Evolutionary conservation across 768 basidiomycete species (phyloP).

Genomic region (Leccinellum rugosiceps): DNA sequence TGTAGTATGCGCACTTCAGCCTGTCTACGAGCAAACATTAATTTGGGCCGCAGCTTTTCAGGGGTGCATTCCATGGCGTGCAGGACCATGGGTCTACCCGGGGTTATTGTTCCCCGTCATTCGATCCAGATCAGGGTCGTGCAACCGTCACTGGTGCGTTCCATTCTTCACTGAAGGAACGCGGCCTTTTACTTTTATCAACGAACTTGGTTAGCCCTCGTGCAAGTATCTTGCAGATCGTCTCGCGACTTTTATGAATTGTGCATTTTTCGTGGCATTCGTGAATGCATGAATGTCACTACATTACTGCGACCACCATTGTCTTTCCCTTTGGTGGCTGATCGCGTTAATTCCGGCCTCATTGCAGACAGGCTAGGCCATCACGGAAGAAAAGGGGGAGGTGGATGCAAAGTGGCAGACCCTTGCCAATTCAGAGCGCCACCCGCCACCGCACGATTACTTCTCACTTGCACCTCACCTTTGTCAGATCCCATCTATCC

Average conservation of each 20-base stretch:
- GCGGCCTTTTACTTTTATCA: conserved; percentile 2
- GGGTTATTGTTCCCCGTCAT: background rate
- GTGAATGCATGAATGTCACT: conserved; percentile 2
- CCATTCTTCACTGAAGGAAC: conserved; percentile 5
- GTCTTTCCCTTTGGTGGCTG: background rate
- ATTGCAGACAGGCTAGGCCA: conserved; percentile 14
- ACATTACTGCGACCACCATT: conserved; percentile 6
- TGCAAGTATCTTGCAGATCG: conserved; percentile 7
- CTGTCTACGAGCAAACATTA: background rate
- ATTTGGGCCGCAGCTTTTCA: background rate
- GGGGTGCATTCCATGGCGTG: background rate
- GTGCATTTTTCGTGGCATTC: conserved; percentile 1
- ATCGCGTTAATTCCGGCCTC: conserved; percentile 13
- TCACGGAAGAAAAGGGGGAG: conserved; percentile 10
- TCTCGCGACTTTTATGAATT: conserved; percentile 11
- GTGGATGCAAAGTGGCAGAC: conserved; percentile 8
- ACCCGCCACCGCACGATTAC: background rate
- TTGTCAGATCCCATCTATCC: conserved; percentile 10
- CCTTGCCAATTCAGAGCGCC: background rate
- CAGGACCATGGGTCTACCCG: background rate
- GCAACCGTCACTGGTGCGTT: background rate
- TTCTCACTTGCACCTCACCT: background rate
- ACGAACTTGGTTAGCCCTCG: background rate
- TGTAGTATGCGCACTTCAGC: too few species aligned
- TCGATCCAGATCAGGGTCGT: background rate